Evolutionary conservation across 2,329 filamentous ascomycete genomes (phyloP).

Genomic region (Eutypa lata): DNA sequence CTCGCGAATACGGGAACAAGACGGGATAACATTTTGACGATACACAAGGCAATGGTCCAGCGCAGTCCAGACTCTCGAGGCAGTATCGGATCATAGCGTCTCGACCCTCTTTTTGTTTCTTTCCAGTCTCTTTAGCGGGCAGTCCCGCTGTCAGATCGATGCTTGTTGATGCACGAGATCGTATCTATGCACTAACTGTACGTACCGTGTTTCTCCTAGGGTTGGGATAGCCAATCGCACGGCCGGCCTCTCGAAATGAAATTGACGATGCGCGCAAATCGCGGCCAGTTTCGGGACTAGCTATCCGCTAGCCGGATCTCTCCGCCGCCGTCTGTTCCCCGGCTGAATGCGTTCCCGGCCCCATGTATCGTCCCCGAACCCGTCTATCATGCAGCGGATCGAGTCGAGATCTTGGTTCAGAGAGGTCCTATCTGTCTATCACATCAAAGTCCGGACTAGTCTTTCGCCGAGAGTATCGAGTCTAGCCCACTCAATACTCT

Average conservation of each 20-base stretch:
- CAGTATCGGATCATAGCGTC: neutral
- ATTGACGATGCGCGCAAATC: neutral
- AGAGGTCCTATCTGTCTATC: neutral
- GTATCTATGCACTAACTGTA: neutral
- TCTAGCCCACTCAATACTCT: neutral
- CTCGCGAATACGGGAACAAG: neutral
- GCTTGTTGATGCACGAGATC: neutral
- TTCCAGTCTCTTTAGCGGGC: neutral
- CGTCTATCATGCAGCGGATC: neutral
- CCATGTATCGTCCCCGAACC: neutral
- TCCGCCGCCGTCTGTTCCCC: neutral
- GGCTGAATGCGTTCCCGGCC: neutral
- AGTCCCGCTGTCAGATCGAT: neutral
- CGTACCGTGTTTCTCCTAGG: no score
- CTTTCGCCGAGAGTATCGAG: neutral
- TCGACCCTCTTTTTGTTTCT: neutral
- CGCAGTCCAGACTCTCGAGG: neutral
- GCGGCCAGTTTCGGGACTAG: neutral
- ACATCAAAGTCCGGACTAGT: neutral
- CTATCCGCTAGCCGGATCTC: neutral
- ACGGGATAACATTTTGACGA: neutral
- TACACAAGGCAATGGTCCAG: neutral
- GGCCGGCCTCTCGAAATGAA: neutral
- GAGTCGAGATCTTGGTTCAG: neutral
- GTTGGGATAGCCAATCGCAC: neutral